Conservation (phyloP, 2,329 filamentous ascomycete species). For the Didymella pomorum region DNA sequence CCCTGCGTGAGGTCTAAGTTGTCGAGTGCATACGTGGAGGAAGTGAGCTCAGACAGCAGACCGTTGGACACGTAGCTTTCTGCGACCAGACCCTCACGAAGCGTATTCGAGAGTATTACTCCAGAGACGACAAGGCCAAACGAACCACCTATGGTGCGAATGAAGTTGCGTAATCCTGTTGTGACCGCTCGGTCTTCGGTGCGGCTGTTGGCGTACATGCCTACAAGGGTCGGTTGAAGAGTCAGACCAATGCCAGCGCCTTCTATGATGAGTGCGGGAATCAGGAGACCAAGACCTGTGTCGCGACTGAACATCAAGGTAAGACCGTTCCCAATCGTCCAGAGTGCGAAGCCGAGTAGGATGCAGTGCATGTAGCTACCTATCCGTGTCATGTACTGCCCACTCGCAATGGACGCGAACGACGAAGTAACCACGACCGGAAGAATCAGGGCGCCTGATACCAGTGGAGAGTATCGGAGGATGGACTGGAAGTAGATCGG, state of each 20-base stretch:
- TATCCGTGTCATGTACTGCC: conserved; percentile 30
- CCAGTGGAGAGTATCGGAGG: conserved; percentile 54
- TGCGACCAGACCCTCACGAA: conserved; percentile 20
- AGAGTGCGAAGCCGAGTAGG: conserved; percentile 52
- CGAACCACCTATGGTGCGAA: conserved; percentile 66
- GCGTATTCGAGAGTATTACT: conserved; percentile 29
- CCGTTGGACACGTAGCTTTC: conserved; percentile 21
- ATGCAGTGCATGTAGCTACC: conserved; percentile 33
- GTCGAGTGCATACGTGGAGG: conserved; percentile 32
- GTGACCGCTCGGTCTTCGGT: conserved; percentile 67
- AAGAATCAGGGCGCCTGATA: conserved; percentile 61
- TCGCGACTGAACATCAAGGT: conserved; percentile 60
- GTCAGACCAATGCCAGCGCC: conserved; percentile 57
- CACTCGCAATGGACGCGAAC: conserved; percentile 28
- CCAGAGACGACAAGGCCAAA: conserved; percentile 63
- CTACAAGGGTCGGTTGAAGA: conserved; percentile 64
- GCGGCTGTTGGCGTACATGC: conserved; percentile 59
- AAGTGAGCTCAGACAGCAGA: conserved; percentile 29
- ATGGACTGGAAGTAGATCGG: conserved; percentile 70
- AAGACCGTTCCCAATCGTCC: conserved; percentile 63
- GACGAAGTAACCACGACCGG: conserved; percentile 48
- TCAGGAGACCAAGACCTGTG: conserved; percentile 55
- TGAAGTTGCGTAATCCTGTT: conserved; percentile 69
- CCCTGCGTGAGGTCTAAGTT: conserved; percentile 18
- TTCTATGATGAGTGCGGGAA: conserved; percentile 62